phyloP scores from a whole-genome alignment of 306 rosid species.

The Crotalaria pallida region DNA sequence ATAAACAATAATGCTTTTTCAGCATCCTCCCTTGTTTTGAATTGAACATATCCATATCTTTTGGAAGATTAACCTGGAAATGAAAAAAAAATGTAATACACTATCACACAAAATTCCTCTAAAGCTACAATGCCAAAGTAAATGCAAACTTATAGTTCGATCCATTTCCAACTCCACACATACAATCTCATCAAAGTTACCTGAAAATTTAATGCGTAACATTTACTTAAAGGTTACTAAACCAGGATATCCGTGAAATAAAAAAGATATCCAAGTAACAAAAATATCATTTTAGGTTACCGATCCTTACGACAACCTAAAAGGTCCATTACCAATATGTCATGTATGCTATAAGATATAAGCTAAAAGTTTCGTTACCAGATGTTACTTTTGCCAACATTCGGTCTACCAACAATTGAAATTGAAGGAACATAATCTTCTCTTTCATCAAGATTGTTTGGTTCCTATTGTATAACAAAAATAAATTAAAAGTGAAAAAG shows the following conservation, averaged over 20 bases:
- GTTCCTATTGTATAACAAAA: constrained; percentile 38
- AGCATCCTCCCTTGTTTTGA: constrained; percentile 83
- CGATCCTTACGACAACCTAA: not conserved
- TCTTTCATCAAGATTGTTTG: constrained; percentile 40
- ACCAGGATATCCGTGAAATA: not conserved
- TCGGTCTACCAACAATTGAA: constrained; percentile 97
- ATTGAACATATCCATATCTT: constrained; percentile 88
- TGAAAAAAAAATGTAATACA: not conserved
- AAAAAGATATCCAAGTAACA: not conserved
- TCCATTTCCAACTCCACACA: constrained; percentile 94
- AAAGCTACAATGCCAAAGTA: constrained; percentile 1
- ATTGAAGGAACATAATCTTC: constrained; percentile 84
- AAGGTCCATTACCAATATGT: not conserved
- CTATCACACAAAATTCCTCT: not conserved
- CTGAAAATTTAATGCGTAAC: constrained; percentile 30
- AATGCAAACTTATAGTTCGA: constrained; percentile 58
- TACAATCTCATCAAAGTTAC: constrained; percentile 83
- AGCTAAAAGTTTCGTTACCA: too few species aligned
- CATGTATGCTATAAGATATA: not conserved
- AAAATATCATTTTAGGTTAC: not conserved
- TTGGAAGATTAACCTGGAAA: constrained; percentile 88
- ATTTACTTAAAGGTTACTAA: not conserved
- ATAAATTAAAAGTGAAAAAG: constrained; percentile 2
- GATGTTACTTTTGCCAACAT: constrained; percentile 99
- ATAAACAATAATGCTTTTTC: constrained; percentile 79